These are phyloP conservation scores for Cladosporium austrohemisphaericum DNA, from an alignment of 2,329 filamentous ascomycete genomes.

Conservation along the genomic window DNA sequence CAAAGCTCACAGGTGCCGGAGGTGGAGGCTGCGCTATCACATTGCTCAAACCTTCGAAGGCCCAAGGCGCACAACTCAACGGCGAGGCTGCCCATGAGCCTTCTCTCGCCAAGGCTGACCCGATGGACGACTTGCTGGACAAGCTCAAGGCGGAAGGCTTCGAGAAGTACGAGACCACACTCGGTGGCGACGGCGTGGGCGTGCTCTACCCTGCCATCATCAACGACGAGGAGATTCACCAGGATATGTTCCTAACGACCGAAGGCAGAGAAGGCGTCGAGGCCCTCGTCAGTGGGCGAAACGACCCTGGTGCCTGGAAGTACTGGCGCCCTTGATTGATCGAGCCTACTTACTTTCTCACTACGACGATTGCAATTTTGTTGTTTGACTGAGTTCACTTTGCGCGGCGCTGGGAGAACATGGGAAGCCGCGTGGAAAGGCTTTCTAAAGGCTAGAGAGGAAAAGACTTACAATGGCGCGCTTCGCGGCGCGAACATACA, in stretches of 20 bases:
- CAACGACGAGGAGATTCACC: constrained; percentile 89
- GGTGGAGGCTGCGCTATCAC: constrained; percentile 96
- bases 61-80: constrained; percentile 38
- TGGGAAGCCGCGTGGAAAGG: background rate
- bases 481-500: too few relatives aligned
- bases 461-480: too few relatives aligned
- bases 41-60: constrained; percentile 66
- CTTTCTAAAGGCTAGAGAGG: background rate
- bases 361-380: background rate
- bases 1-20: constrained; percentile 92
- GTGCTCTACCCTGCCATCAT: constrained; percentile 91
- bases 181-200: constrained; percentile 90
- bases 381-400: background rate
- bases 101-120: constrained; percentile 15
- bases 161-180: constrained; percentile 78
- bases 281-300: constrained; percentile 63
- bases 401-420: background rate
- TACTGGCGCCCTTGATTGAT: constrained; percentile 33
- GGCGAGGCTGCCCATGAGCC: constrained; percentile 21
- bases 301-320: constrained; percentile 33
- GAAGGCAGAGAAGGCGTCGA: constrained; percentile 83
- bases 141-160: constrained; percentile 63
- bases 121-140: constrained; percentile 59
- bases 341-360: too few relatives aligned
- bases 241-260: constrained; percentile 81